Base-by-base conservation (phyloP, 331 rosid genomes). In the Telfairia occidentalis region DNA sequence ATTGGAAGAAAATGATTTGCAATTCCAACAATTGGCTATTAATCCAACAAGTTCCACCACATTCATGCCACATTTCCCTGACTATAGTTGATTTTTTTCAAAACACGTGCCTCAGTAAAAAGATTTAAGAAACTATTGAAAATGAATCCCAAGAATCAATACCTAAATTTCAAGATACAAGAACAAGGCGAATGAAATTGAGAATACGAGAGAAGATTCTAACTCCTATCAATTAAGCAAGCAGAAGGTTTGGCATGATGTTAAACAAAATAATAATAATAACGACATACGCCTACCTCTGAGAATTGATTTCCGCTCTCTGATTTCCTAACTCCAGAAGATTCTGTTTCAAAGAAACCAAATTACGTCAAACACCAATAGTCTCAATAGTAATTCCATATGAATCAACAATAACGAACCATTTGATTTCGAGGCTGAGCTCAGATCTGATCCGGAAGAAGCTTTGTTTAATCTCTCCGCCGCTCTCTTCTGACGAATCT, bases 401-500 rank as follows among this genome's bases (percentile, higher is more conserved):
- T 48, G 28, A 71, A 71, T 42, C 18, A 59, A 29, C 29, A 50
- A 73, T 18, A 16, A 82, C 87, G 46, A 54, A 94, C 97, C 97
- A 54, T 82, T 63, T 58, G 84, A 76, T 65, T 24, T 75, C 1
- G 92, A 69, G 54, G 81, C 75, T 71, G 81, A 53, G 80, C 52
- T 84, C 52, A 90, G 90, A 91, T 95, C 98, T 70, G 90, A 90
- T 9, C 96, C 97, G 0, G 98, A 94, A 54, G 96, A 77, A 63
- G 88, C 26, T 86, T 90, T 90, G 87, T 71, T 89, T 74, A 95
- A 84, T 74, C 97, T 87, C 60, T 91, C 97, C 0, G 90, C 93
- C 0, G 97, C 98, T 70, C 98, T 83, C 86, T 95, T 91, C 70
- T 91, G 92, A 54, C 96, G 96, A 88, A 95, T 91, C 58, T 94